Evolutionary conservation across 148 eudicot species (phyloP), one percentile per base, ranked within the genome.

Genomic region (Cornus kousa): DNA sequence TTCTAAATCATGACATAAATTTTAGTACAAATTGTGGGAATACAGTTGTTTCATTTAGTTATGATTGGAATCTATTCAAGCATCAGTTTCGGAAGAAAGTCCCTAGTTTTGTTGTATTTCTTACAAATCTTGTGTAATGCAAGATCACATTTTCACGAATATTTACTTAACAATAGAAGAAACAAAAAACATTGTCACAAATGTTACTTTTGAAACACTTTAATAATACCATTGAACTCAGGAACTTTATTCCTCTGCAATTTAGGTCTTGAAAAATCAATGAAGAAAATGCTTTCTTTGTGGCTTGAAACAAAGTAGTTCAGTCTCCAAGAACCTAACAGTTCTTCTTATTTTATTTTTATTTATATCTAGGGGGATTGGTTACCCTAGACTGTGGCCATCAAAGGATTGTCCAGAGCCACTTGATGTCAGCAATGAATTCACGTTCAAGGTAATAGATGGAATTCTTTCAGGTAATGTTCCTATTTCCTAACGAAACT

Each of bases 371-470:
- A 93, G 99, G 98, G 99, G 98, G 46, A 33, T 35, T 43, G 99
- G 97, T 66, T 93, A 93, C 83, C 92, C 97, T 79, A 48, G 83
- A 13, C 72, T 95, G 19, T 93, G 99, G 98, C 99, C 99, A 24
- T 90, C 99, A 68, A 72, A 71, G 62, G 71, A 78, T 32, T 95
- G 99, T 82, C 87, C 57, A 75, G 89, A 95, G 86, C 99, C 99
- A 66, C 97, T 95, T 82, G 99, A 95, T 87, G 95, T 93, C 85
- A 93, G 97, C 87, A 93, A 85, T 70, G 98, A 95, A 20, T 95
- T 93, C 75, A 90, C 99, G 69, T 95, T 95, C 84, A 80, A 93
- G 75, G 77, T 93, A 53, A 92, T 95, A 77, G 90, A 92, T 71
- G 97, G 99, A 60, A 89, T 95, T 84, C 94, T 95, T 84, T 89